A percentile compares a stretch with the other conserved stretches of the same genome.
phyloP scores from a whole-genome alignment of 805 yeast genomes.

The Nakazawaea peltata region DNA sequence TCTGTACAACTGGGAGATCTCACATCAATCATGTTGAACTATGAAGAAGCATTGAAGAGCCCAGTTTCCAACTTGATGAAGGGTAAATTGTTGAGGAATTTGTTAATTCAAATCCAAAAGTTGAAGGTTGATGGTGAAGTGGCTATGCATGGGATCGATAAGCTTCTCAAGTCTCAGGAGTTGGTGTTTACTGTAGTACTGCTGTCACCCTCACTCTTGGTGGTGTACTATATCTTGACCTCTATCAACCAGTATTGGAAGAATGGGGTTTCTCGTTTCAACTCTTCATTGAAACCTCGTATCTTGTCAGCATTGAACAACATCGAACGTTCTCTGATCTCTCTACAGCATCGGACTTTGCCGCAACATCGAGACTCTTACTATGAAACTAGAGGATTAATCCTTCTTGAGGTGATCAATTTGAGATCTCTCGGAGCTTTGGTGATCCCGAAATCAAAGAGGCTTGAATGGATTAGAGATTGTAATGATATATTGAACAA shows the following conservation, averaged over 20 bases:
- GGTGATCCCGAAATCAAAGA: constrained; percentile 42
- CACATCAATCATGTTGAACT: constrained; percentile 69
- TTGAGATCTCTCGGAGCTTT: constrained; percentile 41
- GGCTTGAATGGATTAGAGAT: constrained; percentile 54
- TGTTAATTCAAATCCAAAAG: constrained; percentile 90
- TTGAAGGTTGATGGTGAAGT: constrained; percentile 91
- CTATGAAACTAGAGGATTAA: constrained; percentile 43
- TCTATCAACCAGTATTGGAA: constrained; percentile 21
- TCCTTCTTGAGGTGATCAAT: constrained; percentile 59
- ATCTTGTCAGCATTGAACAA: constrained; percentile 43
- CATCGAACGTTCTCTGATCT: constrained; percentile 46
- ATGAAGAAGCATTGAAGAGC: constrained; percentile 63
- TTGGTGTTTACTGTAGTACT: constrained; percentile 91
- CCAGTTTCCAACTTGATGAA: constrained; percentile 57
- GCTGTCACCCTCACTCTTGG: constrained; percentile 68
- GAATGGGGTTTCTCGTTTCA: constrained; percentile 26
- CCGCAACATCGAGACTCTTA: constrained; percentile 16
- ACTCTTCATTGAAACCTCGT: constrained; percentile 26
- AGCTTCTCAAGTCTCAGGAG: constrained; percentile 82
- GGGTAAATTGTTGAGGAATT: constrained; percentile 69
- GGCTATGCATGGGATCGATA: constrained; percentile 87
- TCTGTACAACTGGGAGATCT: constrained; percentile 68
- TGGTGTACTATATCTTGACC: constrained; percentile 38
- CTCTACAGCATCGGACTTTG: no score
- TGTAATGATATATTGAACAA: constrained; percentile 47